Base-by-base conservation (phyloP, 345 rosid genomes). In the Brassica incana region DNA sequence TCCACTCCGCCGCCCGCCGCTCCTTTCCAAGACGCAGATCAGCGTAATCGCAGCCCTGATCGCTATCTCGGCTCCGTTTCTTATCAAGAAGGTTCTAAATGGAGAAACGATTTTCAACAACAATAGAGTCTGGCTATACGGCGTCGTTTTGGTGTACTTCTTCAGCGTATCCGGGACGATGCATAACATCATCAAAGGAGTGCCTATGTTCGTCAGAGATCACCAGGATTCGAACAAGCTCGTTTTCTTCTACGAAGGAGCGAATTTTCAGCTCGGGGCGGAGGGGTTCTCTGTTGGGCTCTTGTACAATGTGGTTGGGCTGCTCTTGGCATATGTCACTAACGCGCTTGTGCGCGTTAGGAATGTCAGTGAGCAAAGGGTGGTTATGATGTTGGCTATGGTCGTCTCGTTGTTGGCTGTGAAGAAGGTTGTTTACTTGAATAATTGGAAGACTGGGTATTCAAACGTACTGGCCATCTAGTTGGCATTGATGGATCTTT, bases 391-490 rank as follows among this genome's bases (percentile, higher is more conserved):
- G 59, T 10, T 84, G 30, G 80, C 87, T 0, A 62, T 94, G 67
- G 50, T 84, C 2, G 35, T 88, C 43, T 92, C 92, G 6, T 87
- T 92, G 25, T 89, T 90, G 92, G 88, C 94, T 0, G 97, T 94
- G 64, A 84, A 73, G 74, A 84, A 80, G 65, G 97, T 94, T 54
- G 78, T 90, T 73, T 83, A 63, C 73, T 81, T 91, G 94, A 88
- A 86, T 78, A 86, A 86, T 83, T 94, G 96, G 98, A 94, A 92
- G 92, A 94, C 96, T 56, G 94, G 88, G 0, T 90, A 94, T 89
- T 83, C 88, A 87, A 40, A 87, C 87, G 0, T 92, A 82, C 83
- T 94, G 94, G 98, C 98, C 98, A 78, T 81, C 85, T 11, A 79
- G 84, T 59, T 78, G 88, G 77, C 60, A 11, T 6, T 65, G 72